Evolutionary conservation across 768 basidiomycete species (phyloP), one percentile per base, ranked within the genome.

Genomic region (Pholiota molesta): DNA sequence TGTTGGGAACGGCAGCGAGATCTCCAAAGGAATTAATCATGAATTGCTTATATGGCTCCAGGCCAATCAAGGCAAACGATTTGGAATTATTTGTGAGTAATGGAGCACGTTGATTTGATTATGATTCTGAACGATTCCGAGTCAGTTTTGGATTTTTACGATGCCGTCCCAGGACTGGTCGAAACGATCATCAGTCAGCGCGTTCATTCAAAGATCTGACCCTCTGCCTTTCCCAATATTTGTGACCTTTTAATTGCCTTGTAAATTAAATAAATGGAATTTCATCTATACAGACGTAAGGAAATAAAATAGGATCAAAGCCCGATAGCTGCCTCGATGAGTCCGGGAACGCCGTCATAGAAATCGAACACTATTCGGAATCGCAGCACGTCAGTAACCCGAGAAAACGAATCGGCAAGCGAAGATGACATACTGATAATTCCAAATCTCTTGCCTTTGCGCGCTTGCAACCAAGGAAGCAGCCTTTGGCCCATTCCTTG

Each of bases 111-210:
- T 35, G 14, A 17, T n/a, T 42, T 19, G 13, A 58, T 10, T 9
- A 4, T 39, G 44, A 44, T 51, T 23, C 17, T 29, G n/a, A 57
- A 47, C 5, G 14, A 7, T 21, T 10, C 14, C 21, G 9, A 8
- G 5, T 21, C 31, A 83, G 82, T 83, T 75, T 71, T 82, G 33
- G 82, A 82, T 67, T 83, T 83, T 62, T 83, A 79, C 65, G 76
- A 81, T 60, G 73, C 73, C 29, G 76, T 79, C 28, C 80, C 81
- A 14, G 79, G 79, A 4, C 72, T 83, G 5, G 74, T 83, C 7
- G 79, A 82, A 65, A 81, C 81, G 13, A 73, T 76, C 8, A 78
- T 82, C 35, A 78, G 79, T 4, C 59, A 60, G 37, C 21, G 39
- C 2, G 17, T 52, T 3, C 35, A 17, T 37, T 47, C 58, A n/a